phyloP scores from a whole-genome alignment of 495 filamentous ascomycete species.

The Neurospora pannonica region DNA sequence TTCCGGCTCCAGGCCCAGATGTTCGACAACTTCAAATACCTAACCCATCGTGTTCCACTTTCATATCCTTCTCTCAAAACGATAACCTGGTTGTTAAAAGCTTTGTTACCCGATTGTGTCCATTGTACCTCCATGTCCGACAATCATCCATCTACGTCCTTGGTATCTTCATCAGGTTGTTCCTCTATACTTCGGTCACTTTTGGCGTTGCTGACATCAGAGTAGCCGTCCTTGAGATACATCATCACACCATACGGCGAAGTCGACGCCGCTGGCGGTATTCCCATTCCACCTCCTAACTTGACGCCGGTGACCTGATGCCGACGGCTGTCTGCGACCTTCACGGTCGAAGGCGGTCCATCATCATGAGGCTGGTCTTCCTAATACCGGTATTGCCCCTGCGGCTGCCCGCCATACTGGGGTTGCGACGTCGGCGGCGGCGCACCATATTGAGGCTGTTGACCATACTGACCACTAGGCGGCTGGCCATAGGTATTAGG shows the following conservation, averaged over 20 bases:
- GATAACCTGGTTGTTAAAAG: neutral
- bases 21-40: neutral
- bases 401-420: conserved; percentile 1
- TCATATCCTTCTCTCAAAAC: neutral
- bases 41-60: neutral
- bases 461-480: conserved; percentile 1
- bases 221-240: neutral
- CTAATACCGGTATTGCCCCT: conserved; percentile 1
- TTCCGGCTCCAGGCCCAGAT: neutral
- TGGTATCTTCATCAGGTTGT: neutral
- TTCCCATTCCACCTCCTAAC: neutral
- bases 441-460: conserved; percentile 16
- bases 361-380: neutral
- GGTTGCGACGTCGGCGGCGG: neutral
- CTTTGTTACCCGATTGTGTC: neutral
- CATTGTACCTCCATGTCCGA: neutral
- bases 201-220: neutral
- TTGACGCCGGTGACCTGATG: neutral
- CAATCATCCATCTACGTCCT: neutral
- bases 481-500: conserved; percentile 3
- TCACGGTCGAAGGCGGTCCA: neutral
- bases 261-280: neutral
- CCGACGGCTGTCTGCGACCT: neutral
- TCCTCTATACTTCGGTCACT: neutral
- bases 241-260: neutral